These are phyloP conservation scores for Santalum album DNA, from an alignment of 164 flowering plant species.

Conservation along the genomic window DNA sequence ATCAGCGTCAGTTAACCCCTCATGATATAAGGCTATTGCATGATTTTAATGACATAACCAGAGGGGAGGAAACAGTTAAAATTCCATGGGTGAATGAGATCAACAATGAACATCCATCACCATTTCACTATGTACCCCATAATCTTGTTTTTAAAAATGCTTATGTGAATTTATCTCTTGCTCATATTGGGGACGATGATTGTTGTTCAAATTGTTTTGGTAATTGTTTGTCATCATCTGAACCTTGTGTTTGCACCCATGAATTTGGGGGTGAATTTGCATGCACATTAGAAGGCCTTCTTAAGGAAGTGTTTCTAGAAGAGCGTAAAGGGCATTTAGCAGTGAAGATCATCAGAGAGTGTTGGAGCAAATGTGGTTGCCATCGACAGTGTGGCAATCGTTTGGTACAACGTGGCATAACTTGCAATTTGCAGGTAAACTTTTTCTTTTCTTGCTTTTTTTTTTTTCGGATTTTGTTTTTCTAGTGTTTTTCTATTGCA, in stretches of 20 bases:
- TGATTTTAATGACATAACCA: slow-evolving; percentile 33
- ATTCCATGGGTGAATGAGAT: slow-evolving; percentile 40
- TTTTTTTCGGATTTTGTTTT: not conserved
- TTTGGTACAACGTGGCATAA: slow-evolving; percentile 81
- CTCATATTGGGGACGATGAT: slow-evolving; percentile 25
- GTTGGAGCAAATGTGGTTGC: slow-evolving; percentile 95
- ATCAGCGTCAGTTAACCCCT: slow-evolving; percentile 14
- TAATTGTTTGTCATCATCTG: slow-evolving; percentile 33
- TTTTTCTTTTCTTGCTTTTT: not conserved
- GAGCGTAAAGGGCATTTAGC: slow-evolving; percentile 62
- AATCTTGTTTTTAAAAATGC: slow-evolving; percentile 39
- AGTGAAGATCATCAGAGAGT: slow-evolving; percentile 78
- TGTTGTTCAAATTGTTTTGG: slow-evolving; percentile 45
- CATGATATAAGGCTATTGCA: slow-evolving; percentile 19
- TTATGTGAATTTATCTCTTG: slow-evolving; percentile 28
- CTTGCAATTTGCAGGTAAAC: slow-evolving; percentile 68
- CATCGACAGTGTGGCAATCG: slow-evolving; percentile 74
- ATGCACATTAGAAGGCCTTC: slow-evolving; percentile 43
- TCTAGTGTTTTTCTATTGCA: not conserved
- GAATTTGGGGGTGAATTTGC: slow-evolving; percentile 34
- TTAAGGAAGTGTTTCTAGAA: slow-evolving; percentile 40
- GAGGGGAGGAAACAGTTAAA: slow-evolving; percentile 42
- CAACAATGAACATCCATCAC: slow-evolving; percentile 23
- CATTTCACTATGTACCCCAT: slow-evolving; percentile 38
- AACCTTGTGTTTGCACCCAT: slow-evolving; percentile 38